Evolutionary conservation across 2,329 filamentous ascomycete species (phyloP), one percentile per base, ranked within the genome.

Genomic region (Lachnellula subtilissima): DNA sequence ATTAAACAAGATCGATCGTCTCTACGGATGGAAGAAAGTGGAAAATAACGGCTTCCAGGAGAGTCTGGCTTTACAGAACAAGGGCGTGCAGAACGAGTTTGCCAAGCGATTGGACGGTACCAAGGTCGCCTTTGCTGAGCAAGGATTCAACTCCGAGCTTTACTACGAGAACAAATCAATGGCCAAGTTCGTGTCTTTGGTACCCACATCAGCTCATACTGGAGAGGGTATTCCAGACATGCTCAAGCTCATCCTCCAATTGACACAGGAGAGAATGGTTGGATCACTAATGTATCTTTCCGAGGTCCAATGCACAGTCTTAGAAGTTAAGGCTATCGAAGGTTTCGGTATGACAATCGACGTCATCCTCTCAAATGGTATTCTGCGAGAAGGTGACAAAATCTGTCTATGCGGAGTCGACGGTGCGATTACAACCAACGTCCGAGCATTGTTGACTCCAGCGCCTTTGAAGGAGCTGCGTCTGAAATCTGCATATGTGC

Each of bases 291-390:
- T 99, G 94, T 99, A 99, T 73, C 83, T 99, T 55, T 94, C 92
- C 35, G 94, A 99, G 75, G 91, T 97, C 25, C 92, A 99, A 75
- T 94, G 91, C 72, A 99, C 94, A 7, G 93, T 99, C 50, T 86
- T 99, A 43, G 94, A 99, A 77, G 94, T 99, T 73, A 99, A 99
- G 84, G 90, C 96, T 49, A 97, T 99, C 61, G 94, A 99, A 74
- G 95, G 94, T 75, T 91, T 99, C 62, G 94, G 94, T 71, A 99
- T 96, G 74, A 99, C 94, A 47, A 97, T 99, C 67, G 94, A 99
- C 71, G 93, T 99, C 61, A 88, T 99, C 65, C 76, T 99, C 53
- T 96, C 91, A 56, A 99, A 99, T 76, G 94, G 94, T 84, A 87
- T 97, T 57, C 80, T 99, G 48, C 85, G 86, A 60, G 94, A 99